Evolutionary conservation across 768 basidiomycete genomes (phyloP), one percentile per base, ranked within the genome.

Genomic region (Phylloporus sp.): DNA sequence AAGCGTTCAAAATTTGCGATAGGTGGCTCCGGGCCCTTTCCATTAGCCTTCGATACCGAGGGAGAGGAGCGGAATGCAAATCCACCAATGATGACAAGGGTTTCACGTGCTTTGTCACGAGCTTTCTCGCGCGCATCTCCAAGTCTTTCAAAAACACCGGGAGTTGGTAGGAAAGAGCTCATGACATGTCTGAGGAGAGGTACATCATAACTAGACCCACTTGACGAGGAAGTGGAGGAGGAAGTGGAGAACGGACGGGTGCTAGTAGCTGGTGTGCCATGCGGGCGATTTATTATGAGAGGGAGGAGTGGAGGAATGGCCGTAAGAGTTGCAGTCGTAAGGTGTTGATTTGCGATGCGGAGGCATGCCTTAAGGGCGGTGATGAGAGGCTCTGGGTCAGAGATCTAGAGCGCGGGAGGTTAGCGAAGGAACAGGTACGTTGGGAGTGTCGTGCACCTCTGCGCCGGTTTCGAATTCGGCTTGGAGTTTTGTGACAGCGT

Each of bases 141-240:
- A 15, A 95, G 78, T 43, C 89, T 82, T 62, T 95, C 92, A 50
- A 94, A 74, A 20, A 92, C 74, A 35, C 88, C 90, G 36, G 88
- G 88, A 2, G 85, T 61, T 24, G 90, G 82, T 28, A 92, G 74
- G 65, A 94, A 85, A 10, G 87, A 78, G 43, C 66, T 65, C 50
- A 94, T 72, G 40, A 81, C 78, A 54, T 84, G 80, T 45, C 90
- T 88, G 35, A 95, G 79, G 18, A 77, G 74, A 44, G 74, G 68
- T 27, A 76, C 67, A 64, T 88, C 85, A 34, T 76, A 62, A 23
- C 75, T 67, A 20, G 78, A 70, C 22, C 72, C 66, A 20, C 72
- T 59, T 38, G 73, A 58, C 4, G 77, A 78, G 16, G 78, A 77
- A 4, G 75, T 73, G 40, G 80, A 78, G n/a, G 76, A 77, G 23